Evolutionary conservation across 768 basidiomycete genomes (phyloP), one percentile per base, ranked within the genome.

Genomic region (Stropharia rugosoannulata): DNA sequence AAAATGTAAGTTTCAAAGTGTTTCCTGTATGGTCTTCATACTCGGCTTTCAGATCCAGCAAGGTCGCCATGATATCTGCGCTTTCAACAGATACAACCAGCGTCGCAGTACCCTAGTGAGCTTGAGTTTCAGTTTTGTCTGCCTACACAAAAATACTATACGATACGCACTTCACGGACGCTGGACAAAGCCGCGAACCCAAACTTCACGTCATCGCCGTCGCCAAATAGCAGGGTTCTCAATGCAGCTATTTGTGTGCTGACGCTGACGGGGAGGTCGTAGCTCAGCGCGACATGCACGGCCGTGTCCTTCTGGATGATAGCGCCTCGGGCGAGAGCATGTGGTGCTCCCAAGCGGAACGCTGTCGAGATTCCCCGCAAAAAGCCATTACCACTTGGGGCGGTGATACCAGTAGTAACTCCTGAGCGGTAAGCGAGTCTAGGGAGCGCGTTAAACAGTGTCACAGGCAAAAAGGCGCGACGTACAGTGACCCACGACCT

Each of bases 361-460:
- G 80, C 76, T 5, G 81, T 78, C 13, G 85, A 81, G 37, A 92
- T 65, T 0, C 93, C 93, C 0, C 74, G 68, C 35, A 90, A 65
- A 60, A 90, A 81, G 6, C 86, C 81, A 6, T 47, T 16, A 2
- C 81, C 76, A 5, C 70, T 64, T 0, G 92, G 93, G 0, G 85
- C 80, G 0, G 80, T 76, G 12, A 94, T 75, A 1, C 80, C 88
- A 1, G 77, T 80, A 2, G 90, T 90, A 2, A 95, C 87, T 3
- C 93, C 92, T 6, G 78, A 70, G 16, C 83, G 82, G 63, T 91
- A 89, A 0, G 92, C 89, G 39, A 89, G 64, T 32, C 90, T 93
- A 43, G 3, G 11, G 3, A 53, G 59, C 41, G 47, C 15, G 49
- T 47, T 10, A 53, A 41, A 18, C 7, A n/a, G 16, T 19, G 11